These are phyloP conservation scores for Bryoerythrophyllum caledonicum DNA, from an alignment of 225 moss, liverwort and hornwort species.

Conservation along the genomic window DNA sequence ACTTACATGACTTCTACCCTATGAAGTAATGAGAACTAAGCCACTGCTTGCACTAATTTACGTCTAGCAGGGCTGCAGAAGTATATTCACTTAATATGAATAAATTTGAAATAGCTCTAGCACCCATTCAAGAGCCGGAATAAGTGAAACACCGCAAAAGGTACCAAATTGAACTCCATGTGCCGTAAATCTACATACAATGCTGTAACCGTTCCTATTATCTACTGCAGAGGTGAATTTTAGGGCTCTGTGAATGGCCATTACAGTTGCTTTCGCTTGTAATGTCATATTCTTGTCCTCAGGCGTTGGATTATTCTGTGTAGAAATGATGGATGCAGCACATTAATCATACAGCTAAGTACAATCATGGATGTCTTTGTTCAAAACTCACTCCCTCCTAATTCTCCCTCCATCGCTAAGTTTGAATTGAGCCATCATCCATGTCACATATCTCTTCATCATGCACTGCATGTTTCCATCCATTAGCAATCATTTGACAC, in stretches of 20 bases:
- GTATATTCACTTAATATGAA: background rate
- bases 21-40: too few relatives aligned
- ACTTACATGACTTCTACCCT: too few relatives aligned
- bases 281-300: background rate
- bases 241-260: background rate
- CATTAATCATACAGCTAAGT: background rate
- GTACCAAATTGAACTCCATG: too few relatives aligned
- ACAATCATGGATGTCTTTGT: background rate
- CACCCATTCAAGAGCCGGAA: background rate
- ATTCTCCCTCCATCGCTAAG: background rate
- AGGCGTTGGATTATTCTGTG: background rate
- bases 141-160: background rate
- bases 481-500: background rate
- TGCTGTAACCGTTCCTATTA: background rate
- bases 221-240: background rate
- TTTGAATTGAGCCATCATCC: too few relatives aligned
- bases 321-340: background rate
- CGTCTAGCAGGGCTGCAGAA: too few relatives aligned
- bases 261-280: background rate
- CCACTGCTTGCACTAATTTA: too few relatives aligned
- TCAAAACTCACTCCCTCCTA: background rate
- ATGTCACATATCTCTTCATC: too few relatives aligned
- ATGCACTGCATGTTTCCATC: background rate
- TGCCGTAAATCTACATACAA: too few relatives aligned
- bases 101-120: background rate